A percentile compares a stretch with the other conserved stretches of the same genome.
Conservation (phyloP, 345 rosid species). For the Syzygium oleosum region DNA sequence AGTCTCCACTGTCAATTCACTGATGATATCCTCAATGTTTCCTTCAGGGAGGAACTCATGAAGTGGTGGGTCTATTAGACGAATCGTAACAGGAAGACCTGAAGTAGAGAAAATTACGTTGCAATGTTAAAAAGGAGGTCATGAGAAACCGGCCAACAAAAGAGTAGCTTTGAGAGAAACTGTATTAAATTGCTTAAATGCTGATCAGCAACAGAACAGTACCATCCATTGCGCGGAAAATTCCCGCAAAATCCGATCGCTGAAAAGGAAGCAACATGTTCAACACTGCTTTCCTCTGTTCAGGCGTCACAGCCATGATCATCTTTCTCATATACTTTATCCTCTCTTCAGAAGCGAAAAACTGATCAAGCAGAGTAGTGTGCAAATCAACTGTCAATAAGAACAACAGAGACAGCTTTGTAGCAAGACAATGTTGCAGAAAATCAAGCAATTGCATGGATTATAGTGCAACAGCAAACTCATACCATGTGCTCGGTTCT, state of each 20-base stretch:
- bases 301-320: conserved; percentile 89
- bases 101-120: not conserved
- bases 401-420: too few species aligned
- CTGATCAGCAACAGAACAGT: not conserved
- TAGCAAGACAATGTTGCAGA: not conserved
- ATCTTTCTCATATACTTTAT: conserved; percentile 86
- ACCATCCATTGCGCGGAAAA: conserved; percentile 96
- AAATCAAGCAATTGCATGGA: not conserved
- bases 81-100: conserved; percentile 94
- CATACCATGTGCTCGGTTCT: conserved; percentile 94
- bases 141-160: not conserved
- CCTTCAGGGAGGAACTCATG: conserved; percentile 99
- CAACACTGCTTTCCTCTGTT: conserved; percentile 70
- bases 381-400: not conserved
- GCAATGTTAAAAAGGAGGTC: not conserved
- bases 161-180: not conserved
- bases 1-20: conserved; percentile 61
- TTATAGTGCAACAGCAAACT: not conserved
- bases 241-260: conserved; percentile 89
- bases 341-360: conserved; percentile 85
- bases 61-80: conserved; percentile 91
- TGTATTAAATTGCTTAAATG: not conserved
- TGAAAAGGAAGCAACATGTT: conserved; percentile 78
- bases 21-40: conserved; percentile 62
- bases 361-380: conserved; percentile 27